Percentiles rank a stretch among this genome's conserved stretches.
phyloP scores from a whole-genome alignment of 2,329 filamentous ascomycete species.

The Trichophyton mentagrophytes region DNA sequence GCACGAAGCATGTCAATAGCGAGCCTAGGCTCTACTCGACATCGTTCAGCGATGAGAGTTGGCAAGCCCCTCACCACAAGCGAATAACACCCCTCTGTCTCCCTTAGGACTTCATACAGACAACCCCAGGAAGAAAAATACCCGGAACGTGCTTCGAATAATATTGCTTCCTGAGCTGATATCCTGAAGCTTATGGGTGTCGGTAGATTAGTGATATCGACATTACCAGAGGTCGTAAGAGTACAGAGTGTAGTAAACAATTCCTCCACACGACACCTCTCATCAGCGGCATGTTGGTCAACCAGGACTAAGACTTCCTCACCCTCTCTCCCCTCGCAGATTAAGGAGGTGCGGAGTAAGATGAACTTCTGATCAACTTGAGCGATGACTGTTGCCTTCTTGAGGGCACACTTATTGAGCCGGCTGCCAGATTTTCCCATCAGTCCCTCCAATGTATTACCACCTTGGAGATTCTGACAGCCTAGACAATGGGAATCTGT shows the following conservation, averaged over 20 bases:
- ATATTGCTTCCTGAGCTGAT: slow-evolving; percentile 43
- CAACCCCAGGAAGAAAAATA: slow-evolving; percentile 68
- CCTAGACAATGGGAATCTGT: background rate
- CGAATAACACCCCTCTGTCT: slow-evolving; percentile 6
- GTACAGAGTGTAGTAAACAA: slow-evolving; percentile 50
- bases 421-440: slow-evolving; percentile 7
- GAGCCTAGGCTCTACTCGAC: slow-evolving; percentile 56
- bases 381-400: slow-evolving; percentile 52
- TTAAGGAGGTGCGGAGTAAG: slow-evolving; percentile 40
- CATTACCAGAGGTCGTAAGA: slow-evolving; percentile 13
- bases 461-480: background rate
- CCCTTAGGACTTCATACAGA: slow-evolving; percentile 39
- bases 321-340: background rate
- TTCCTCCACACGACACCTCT: slow-evolving; percentile 65
- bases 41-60: slow-evolving; percentile 60
- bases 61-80: slow-evolving; percentile 51
- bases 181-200: slow-evolving; percentile 54
- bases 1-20: slow-evolving; percentile 60
- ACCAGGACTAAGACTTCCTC: slow-evolving; percentile 53
- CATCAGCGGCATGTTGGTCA: slow-evolving; percentile 92
- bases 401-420: slow-evolving; percentile 51
- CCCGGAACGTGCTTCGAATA: slow-evolving; percentile 42
- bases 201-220: slow-evolving; percentile 25
- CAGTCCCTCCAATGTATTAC: background rate
- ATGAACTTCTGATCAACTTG: slow-evolving; percentile 91